phyloP scores from a whole-genome alignment of 371 early-diverging fungal genomes.

The Haplosporangium sp. region DNA sequence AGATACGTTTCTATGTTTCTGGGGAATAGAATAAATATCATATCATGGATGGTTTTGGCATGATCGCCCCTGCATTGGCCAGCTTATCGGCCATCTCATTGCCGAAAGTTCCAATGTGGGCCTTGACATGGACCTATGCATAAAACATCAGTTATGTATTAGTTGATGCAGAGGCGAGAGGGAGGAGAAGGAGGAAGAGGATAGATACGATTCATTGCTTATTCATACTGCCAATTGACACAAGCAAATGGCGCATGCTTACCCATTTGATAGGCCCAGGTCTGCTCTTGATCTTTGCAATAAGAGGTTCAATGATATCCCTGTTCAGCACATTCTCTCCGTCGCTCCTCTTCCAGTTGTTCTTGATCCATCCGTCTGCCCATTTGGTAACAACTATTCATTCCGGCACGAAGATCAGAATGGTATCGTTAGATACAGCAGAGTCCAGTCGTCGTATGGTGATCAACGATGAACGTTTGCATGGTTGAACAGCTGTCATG shows the following conservation, averaged over 20 bases:
- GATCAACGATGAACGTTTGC: constrained; percentile 1
- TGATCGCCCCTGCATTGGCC: constrained; percentile 69
- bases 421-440: neutral
- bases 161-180: neutral
- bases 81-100: constrained; percentile 81
- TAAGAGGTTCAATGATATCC: constrained; percentile 74
- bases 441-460: neutral
- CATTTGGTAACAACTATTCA: constrained; percentile 68
- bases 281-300: constrained; percentile 57
- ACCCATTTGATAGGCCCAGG: constrained; percentile 64
- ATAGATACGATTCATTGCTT: too few species aligned
- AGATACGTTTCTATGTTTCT: neutral
- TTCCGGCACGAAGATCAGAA: constrained; percentile 2
- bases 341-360: constrained; percentile 66
- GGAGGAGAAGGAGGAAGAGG: too few species aligned
- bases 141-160: neutral
- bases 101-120: constrained; percentile 73
- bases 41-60: constrained; percentile 13
- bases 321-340: constrained; percentile 75
- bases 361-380: constrained; percentile 75
- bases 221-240: too few species aligned
- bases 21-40: neutral
- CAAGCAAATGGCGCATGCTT: neutral
- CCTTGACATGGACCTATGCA: constrained; percentile 65
- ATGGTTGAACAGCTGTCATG: neutral